Evolutionary conservation across 2,329 filamentous ascomycete species (phyloP).

Genomic region (Lecanoromycetidae sp.): DNA sequence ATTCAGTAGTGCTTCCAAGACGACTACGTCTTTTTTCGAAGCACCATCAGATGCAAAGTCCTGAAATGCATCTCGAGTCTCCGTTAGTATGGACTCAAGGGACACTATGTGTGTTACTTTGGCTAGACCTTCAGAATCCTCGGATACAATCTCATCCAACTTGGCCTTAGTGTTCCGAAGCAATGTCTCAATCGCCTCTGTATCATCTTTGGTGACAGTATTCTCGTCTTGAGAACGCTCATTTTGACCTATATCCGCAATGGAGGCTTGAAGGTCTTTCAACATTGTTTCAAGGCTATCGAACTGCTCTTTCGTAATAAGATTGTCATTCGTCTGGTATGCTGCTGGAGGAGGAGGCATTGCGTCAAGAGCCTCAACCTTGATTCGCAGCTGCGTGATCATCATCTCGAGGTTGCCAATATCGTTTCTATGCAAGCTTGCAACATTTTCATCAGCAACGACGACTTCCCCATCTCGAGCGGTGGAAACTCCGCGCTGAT

Average conservation of each 20-base stretch:
- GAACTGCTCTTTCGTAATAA: constrained; percentile 36
- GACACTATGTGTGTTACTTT: constrained; percentile 48
- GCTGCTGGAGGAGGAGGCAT: constrained; percentile 34
- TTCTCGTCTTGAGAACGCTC: constrained; percentile 36
- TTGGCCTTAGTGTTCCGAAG: constrained; percentile 80
- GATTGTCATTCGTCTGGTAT: constrained; percentile 31
- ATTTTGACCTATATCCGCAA: constrained; percentile 41
- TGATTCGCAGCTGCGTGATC: constrained; percentile 68
- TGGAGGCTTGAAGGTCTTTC: constrained; percentile 44
- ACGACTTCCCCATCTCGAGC: constrained; percentile 45
- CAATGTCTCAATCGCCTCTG: constrained; percentile 80
- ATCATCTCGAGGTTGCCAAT: constrained; percentile 77
- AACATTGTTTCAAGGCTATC: constrained; percentile 35
- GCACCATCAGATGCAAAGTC: constrained; percentile 55
- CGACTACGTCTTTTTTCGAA: constrained; percentile 65
- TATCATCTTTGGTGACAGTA: constrained; percentile 64
- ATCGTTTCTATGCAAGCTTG: constrained; percentile 54
- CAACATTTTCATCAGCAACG: constrained; percentile 42
- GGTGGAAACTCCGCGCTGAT: constrained; percentile 39
- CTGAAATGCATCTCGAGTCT: constrained; percentile 62
- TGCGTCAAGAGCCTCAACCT: constrained; percentile 65
- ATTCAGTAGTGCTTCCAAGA: constrained; percentile 64
- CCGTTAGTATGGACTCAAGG: constrained; percentile 56
- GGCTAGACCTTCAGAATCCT: constrained; percentile 57
- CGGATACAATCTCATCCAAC: constrained; percentile 56